These are phyloP conservation scores for Fraxinus greggii DNA, from an alignment of 305 asterid genomes.

Conservation along the genomic window DNA sequence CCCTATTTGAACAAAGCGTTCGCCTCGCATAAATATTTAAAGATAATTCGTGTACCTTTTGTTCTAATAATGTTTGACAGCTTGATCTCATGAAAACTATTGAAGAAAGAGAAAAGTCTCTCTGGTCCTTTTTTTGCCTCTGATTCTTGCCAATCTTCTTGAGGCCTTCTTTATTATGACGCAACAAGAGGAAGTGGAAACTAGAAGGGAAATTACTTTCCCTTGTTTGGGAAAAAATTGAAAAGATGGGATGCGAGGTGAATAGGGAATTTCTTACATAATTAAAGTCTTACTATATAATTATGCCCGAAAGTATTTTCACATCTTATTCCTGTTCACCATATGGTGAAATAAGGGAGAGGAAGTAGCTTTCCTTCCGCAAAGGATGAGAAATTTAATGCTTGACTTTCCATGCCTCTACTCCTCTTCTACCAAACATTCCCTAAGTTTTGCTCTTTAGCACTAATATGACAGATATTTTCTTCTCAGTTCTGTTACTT, in stretches of 20 bases:
- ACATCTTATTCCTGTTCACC: not conserved
- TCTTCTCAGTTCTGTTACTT: not conserved
- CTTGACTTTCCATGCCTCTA: not conserved
- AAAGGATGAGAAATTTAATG: not conserved
- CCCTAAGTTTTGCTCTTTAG: not conserved
- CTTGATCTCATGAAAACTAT: not conserved
- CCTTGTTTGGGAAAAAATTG: not conserved
- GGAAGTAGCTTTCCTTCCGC: not conserved
- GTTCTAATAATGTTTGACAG: not conserved
- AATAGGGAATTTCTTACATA: not conserved
- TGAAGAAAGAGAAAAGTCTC: not conserved
- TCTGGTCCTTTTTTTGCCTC: not conserved
- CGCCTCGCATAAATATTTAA: not conserved
- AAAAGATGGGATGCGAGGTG: not conserved
- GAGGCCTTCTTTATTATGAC: not conserved
- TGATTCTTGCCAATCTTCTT: not conserved
- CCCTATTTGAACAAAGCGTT: not conserved
- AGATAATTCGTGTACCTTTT: not conserved
- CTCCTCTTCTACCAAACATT: not conserved
- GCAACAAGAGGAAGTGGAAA: not conserved
- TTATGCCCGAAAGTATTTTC: not conserved
- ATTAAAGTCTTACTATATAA: not conserved
- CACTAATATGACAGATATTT: not conserved
- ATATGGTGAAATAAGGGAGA: constrained; percentile 9
- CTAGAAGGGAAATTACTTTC: not conserved